Evolutionary conservation across 2,329 filamentous ascomycete genomes (phyloP), one percentile per base, ranked within the genome.

Genomic region (Gremmenia infestans): DNA sequence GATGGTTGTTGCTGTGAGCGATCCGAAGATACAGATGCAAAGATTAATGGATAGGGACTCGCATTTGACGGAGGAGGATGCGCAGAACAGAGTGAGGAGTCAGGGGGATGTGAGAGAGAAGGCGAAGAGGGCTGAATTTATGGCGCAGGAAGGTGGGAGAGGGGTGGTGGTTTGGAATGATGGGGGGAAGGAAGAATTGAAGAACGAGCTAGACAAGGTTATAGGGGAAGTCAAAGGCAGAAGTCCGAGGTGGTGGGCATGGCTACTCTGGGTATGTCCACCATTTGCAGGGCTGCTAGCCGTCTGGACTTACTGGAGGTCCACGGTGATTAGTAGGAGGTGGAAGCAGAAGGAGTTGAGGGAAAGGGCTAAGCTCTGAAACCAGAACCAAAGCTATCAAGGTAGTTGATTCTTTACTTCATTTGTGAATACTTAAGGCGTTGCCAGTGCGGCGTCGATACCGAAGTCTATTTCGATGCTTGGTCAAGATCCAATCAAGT

Each of bases 81-180:
- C 93, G 15, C 81, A 87, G 77, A 91, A 95, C 70, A 78, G 94
- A 17, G 91, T 99, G 5, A 76, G 80, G 60, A 95, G 91, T 69
- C 94, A 99, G 78, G 87, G 85, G 47, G 89, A 96, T 71, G 88
- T 97, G 58, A 78, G 84, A 62, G 82, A 88, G 65, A 97, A 97
- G 79, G 92, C 89, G 17, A 79, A 81, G 69, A 78, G 90, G 69
- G 57, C 57, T 6, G 54, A 52, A 53, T 89, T 86, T 58, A 78
- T 88, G 72, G 83, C 81, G 48, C 77, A 91, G 47, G 81, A 78
- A 51, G 70, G 73, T 46, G 83, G 83, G 4, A 80, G 79, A 48
- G 93, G 92, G 0, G 80, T 91, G 3, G 90, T 97, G 36, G 80
- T 99, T 23, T 94, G 89, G 89, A 99, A 99, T 73, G 93, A 97